These are phyloP conservation scores for Flaveria linearis DNA, from an alignment of 129 eudicot species.

Conservation along the genomic window DNA sequence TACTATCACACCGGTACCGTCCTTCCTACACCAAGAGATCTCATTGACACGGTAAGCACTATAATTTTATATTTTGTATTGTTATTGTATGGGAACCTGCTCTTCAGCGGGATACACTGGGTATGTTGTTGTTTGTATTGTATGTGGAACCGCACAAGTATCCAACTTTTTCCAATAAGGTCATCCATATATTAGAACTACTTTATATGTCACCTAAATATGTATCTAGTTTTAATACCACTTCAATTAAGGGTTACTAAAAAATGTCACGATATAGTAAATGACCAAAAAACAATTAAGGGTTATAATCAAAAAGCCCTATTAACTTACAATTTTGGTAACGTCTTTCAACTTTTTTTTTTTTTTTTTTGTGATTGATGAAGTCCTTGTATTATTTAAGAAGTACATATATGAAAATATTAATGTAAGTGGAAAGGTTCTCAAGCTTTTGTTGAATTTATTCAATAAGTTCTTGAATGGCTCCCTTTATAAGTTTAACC, in stretches of 20 bases:
- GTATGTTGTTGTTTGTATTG: no score
- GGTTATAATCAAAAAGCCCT: no score
- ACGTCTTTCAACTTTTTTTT: no score
- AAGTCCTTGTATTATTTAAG: neutral
- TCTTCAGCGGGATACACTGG: no score
- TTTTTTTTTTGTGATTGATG: neutral
- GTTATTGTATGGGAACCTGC: no score
- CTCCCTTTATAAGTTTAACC: neutral
- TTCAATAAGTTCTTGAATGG: neutral
- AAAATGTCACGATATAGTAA: no score
- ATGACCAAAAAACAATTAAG: no score
- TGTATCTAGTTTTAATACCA: neutral
- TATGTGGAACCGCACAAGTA: neutral
- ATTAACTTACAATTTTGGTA: neutral
- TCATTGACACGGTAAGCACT: constrained; percentile 68
- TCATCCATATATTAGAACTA: neutral
- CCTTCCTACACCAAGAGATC: constrained; percentile 88
- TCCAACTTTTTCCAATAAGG: neutral
- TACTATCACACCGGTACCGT: constrained; percentile 85
- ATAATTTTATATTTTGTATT: neutral
- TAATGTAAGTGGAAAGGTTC: neutral
- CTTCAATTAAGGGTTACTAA: no score
- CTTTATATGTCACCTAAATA: neutral
- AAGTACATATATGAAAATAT: no score
- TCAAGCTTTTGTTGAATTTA: no score